Base-by-base conservation (phyloP, 2,329 filamentous ascomycete genomes). In the Iodosphaeria phyllophila region DNA sequence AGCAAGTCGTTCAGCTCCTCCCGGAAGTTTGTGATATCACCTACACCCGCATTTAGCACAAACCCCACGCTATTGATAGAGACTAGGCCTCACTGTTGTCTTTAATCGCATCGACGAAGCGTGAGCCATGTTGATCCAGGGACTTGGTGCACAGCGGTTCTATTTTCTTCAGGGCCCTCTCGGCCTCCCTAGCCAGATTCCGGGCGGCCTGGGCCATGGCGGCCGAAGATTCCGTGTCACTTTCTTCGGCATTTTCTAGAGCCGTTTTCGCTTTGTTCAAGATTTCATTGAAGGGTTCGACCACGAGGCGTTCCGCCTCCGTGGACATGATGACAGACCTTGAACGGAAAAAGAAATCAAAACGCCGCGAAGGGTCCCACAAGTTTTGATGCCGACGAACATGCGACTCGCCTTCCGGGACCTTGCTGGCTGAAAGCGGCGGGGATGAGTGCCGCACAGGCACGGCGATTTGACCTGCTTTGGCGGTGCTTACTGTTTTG, bases 251-350 rank as follows among this genome's bases (percentile, higher is more conserved):
- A 48, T 64, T 64, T 14, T 51, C 46, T 23, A 56, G 36, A 1
- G 62, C 61, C 8, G 36, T 30, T 17, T 46, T 55, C 16, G 54
- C 60, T 45, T 63, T 64, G 21, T 60, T 54, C 25, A 63, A 52
- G 27, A 66, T 54, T 22, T 66, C 59, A 26, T 44, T 50, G 35
- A 66, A 67, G 15, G 60, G 59, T 18, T 48, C 48, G 15, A 64
- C 42, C 18, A 64, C 55, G 22, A 66, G 52, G 25, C 39, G 37
- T 17, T 46, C 43, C 30, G 42, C 40, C 33, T 45, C 42, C 28
- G 46, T 41, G 16, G 38, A 36, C 43, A 47, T 47, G 21, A 15
- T 15, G 21, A 16, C 7, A 18, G 11, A 4, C n/a, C n/a, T n/a
- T n/a, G n/a, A n/a, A n/a, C n/a, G n/a, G n/a, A n/a, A n/a, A n/a